Conservation (phyloP, 1,139 yeast species). For the Scheffersomyces lignicola region DNA sequence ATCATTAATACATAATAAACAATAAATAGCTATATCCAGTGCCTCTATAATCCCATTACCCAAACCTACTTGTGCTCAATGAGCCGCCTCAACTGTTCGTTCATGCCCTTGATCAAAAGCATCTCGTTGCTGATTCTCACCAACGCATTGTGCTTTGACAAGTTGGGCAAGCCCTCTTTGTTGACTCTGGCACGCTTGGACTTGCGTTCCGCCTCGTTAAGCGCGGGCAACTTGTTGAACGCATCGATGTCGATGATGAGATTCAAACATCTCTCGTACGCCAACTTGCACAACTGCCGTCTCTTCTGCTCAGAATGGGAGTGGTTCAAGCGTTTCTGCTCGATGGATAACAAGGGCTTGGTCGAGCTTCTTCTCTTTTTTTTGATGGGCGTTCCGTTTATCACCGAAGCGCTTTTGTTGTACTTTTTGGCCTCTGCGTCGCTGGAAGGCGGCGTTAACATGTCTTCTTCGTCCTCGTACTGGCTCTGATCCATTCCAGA, state of each 20-base stretch:
- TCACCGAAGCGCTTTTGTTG: not conserved
- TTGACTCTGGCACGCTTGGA: conserved; percentile 43
- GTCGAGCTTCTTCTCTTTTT: conserved; percentile 34
- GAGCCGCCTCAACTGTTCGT: conserved; percentile 31
- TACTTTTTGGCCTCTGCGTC: not conserved
- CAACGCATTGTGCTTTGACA: conserved; percentile 48
- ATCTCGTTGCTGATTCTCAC: conserved; percentile 45
- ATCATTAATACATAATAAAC: too few species aligned
- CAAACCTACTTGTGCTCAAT: conserved; percentile 52
- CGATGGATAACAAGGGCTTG: conserved; percentile 56
- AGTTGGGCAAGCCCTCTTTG: conserved; percentile 49
- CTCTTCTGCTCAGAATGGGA: conserved; percentile 76
- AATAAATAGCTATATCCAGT: too few species aligned
- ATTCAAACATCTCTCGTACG: conserved; percentile 53
- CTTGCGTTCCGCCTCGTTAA: conserved; percentile 26
- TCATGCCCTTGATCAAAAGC: conserved; percentile 32
- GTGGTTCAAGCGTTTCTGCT: conserved; percentile 72
- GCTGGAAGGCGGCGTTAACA: conserved; percentile 3
- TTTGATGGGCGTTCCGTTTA: conserved; percentile 12
- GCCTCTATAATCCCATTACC: too few species aligned
- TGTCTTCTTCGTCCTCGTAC: conserved; percentile 13
- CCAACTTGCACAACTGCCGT: conserved; percentile 65
- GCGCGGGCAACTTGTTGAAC: conserved; percentile 31
- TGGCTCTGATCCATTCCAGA: conserved; percentile 4
- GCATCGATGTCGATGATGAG: conserved; percentile 44